Evolutionary conservation across 192 early-diverging fungal genomes (phyloP).

Genomic region (Martensiomyces pterosporus): DNA sequence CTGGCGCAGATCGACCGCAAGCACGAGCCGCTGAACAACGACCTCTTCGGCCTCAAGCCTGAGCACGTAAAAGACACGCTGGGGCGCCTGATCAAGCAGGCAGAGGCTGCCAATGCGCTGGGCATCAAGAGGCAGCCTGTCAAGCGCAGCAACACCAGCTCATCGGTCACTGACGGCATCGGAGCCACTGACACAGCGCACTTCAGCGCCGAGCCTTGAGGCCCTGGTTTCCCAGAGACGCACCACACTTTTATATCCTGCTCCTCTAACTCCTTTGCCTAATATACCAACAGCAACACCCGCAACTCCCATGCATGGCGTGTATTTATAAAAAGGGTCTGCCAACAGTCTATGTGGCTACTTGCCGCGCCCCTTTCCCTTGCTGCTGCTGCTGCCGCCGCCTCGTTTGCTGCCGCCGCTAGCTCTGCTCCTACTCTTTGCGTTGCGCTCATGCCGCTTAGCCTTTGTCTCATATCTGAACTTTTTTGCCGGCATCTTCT

Average conservation of each 20-base stretch:
- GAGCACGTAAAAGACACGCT: conserved; percentile 23
- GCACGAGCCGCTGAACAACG: conserved; percentile 34
- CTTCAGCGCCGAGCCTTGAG: no score
- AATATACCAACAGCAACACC: neutral
- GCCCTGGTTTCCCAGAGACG: no score
- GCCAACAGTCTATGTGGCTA: no score
- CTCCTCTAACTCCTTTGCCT: neutral
- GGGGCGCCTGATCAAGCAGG: conserved; percentile 8
- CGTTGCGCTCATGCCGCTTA: conserved; percentile 16
- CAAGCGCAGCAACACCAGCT: conserved; percentile 13
- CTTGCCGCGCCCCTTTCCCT: no score
- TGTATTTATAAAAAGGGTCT: no score
- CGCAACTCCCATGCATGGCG: no score
- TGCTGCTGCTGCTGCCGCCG: conserved; percentile 1
- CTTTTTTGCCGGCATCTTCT: conserved; percentile 19
- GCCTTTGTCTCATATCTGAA: conserved; percentile 51
- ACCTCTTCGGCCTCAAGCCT: conserved; percentile 26
- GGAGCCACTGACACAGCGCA: conserved; percentile 1
- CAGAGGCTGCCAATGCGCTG: conserved; percentile 1
- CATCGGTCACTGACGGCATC: conserved; percentile 27
- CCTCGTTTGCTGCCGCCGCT: no score
- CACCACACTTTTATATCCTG: no score
- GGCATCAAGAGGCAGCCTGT: neutral
- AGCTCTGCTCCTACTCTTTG: no score
- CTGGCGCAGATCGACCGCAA: conserved; percentile 35